Evolutionary conservation across 2,329 filamentous ascomycete genomes (phyloP).

Genomic region (Bipolaris bicolor): DNA sequence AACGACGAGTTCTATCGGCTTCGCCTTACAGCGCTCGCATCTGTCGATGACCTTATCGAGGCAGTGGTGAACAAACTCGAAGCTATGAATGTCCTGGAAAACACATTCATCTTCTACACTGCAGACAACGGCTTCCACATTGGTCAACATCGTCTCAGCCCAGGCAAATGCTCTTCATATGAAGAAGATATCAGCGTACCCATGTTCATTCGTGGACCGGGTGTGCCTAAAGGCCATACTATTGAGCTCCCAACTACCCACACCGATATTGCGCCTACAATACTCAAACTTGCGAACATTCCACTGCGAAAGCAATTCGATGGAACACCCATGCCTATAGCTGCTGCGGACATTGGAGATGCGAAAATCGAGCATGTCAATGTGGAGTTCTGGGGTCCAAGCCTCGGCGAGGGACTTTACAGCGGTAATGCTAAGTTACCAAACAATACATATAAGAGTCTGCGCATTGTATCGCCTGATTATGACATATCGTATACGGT

Average conservation of each 20-base stretch:
- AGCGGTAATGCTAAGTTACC: neutral
- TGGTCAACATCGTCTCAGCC: slow-evolving; percentile 45
- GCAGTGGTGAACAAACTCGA: slow-evolving; percentile 51
- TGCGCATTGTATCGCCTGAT: neutral
- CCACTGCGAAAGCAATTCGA: neutral
- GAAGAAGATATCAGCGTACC: neutral
- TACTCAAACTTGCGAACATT: neutral
- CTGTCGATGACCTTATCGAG: slow-evolving; percentile 61
- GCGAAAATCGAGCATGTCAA: neutral
- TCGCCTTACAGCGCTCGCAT: slow-evolving; percentile 55
- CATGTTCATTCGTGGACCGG: neutral
- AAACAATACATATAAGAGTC: neutral
- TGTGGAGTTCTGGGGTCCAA: neutral
- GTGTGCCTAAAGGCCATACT: neutral
- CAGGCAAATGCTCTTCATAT: slow-evolving; percentile 24
- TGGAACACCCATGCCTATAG: neutral
- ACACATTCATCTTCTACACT: slow-evolving; percentile 51
- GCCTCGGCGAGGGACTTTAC: neutral
- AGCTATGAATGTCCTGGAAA: slow-evolving; percentile 52
- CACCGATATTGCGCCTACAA: neutral
- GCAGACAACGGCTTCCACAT: slow-evolving; percentile 49
- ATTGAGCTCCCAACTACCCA: neutral
- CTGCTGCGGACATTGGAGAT: neutral
- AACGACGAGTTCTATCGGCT: neutral
- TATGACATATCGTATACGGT: slow-evolving; percentile 4